Base-by-base conservation (phyloP, 192 early-diverging fungal genomes). In the Backusella parvicylindrica region DNA sequence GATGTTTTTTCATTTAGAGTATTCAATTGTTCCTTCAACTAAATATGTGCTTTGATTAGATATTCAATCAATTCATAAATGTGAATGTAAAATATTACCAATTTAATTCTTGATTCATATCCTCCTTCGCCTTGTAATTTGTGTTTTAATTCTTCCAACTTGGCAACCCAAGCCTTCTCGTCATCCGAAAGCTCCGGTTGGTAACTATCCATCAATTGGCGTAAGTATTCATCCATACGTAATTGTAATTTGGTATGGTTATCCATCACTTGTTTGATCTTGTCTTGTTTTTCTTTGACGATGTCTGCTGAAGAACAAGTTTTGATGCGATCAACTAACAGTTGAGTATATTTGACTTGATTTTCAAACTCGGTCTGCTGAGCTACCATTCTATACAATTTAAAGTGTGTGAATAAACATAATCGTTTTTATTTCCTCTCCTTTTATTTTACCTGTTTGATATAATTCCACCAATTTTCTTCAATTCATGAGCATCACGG, bases 181-280 rank as follows among this genome's bases (percentile, higher is more conserved):
- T 85, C 81, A 6, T 83, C 70, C 4, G 87, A 87, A 74, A 93
- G 76, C 31, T 84, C 86, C 8, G 89, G 91, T 71, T 92, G 89
- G 50, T 82, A 84, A 16, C 81, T 79, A 47, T 87, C 87, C 56
- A 89, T 87, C 35, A 93, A 67, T 73, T 89, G 86, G 32, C 89
- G 88, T 66, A 95, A 73, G 31, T 91, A 70, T 12, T 81, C 80
- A 65, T 93, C 91, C 1, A 85, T 85, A 6, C 87, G 87, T 47
- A 85, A 72, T 7, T 79, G 73, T 64, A 89, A 75, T 32, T 76
- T 84, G 35, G 70, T 74, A 23, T 77, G 72, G 70, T 72, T 86
- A n/a, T 49, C 75, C 53, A 47, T 82, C 64, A 83, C 64, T 68
- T 64, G 81, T 72, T 81, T 82, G 35, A 88, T 77, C 66, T 85